Base-by-base conservation (phyloP, 768 basidiomycete species). In the Pleurotus salmoneostramineus region DNA sequence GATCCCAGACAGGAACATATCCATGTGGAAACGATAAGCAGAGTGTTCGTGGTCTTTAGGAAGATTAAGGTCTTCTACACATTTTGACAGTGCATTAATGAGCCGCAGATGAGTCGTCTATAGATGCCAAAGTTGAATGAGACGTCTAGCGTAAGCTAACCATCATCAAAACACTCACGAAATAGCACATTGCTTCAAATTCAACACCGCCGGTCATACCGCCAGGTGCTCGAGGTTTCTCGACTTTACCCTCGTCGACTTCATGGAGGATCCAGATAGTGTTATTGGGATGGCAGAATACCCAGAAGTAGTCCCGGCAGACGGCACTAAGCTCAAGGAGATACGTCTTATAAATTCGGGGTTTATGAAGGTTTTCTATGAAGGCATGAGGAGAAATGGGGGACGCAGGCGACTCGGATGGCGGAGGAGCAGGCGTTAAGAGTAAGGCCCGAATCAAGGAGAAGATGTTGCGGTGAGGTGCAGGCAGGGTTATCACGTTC, bases 151-250 rank as follows among this genome's bases (percentile, higher is more conserved):
- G 15, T 46, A 37, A 55, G 11, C 21, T 43, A 27, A 40, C 17
- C 11, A 2, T 40, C 27, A 11, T 42, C 12, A n/a, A 15, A 56
- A n/a, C 44, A 76, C 91, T 62, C 65, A 98, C 96, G 65, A 95
- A 85, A 71, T 98, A 98, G 12, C 83, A 82, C 87, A 98, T 96
- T 3, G 96, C 96, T 73, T 99, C 97, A 67, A 88, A 95, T 67
- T 99, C 97, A 10, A 99, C 97, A 4, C 97, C 97, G 5, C 96
- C 97, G 0, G 97, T 98, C 87, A 98, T 98, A 12, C 97, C 96
- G 4, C 95, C 93, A 2, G 97, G 97, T 10, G 97, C 96, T 57
- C 90, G 80, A 11, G 94, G 94, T 66, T 87, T 90, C 72, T 97
- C 95, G 3, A 93, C 93, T 59, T 83, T 83, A 2, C 74, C 82